Conservation (phyloP, 768 basidiomycete genomes). For the Cubamyces sp. region DNA sequence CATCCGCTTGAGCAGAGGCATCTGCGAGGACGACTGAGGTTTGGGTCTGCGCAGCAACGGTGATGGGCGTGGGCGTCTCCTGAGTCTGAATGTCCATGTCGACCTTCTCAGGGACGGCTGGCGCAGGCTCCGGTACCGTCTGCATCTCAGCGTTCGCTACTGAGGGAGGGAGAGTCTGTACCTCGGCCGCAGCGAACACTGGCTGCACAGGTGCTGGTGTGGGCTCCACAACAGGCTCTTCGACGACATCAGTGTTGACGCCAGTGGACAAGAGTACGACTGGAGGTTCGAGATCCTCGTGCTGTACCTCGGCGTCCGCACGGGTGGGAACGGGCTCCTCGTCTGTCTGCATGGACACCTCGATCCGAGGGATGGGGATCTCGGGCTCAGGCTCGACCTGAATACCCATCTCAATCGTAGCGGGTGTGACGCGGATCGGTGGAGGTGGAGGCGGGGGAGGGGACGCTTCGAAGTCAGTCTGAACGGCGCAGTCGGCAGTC, state of each 20-base stretch:
- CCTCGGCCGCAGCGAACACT: conserved; percentile 29
- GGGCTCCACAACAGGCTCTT: conserved; percentile 8
- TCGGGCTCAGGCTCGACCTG: conserved; percentile 39
- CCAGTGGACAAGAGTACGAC: conserved; percentile 36
- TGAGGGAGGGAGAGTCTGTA: conserved; percentile 15
- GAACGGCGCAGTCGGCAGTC: conserved; percentile 65
- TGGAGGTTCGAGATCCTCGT: conserved; percentile 37
- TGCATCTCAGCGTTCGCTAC: conserved; percentile 37
- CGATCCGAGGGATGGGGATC: conserved; percentile 25
- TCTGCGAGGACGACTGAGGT: conserved; percentile 15
- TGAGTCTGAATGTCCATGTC: conserved; percentile 33
- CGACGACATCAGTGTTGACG: conserved; percentile 44
- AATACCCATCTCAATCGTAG: conserved; percentile 37
- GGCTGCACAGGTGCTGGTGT: conserved; percentile 22
- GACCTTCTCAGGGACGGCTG: conserved; percentile 23
- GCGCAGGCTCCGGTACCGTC: conserved; percentile 31
- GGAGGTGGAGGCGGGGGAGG: conserved; percentile 27
- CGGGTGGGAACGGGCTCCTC: conserved; percentile 32
- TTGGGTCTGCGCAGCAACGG: conserved; percentile 26
- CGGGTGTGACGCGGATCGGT: conserved; percentile 35
- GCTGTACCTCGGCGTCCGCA: conserved; percentile 56
- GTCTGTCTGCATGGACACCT: conserved; percentile 40
- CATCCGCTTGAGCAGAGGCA: background rate
- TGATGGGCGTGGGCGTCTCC: background rate
- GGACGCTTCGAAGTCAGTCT: conserved; percentile 60